Percentiles rank a stretch among this genome's conserved stretches.
Conservation (phyloP, 1,139 yeast genomes). For the Pichia cactophila region DNA sequence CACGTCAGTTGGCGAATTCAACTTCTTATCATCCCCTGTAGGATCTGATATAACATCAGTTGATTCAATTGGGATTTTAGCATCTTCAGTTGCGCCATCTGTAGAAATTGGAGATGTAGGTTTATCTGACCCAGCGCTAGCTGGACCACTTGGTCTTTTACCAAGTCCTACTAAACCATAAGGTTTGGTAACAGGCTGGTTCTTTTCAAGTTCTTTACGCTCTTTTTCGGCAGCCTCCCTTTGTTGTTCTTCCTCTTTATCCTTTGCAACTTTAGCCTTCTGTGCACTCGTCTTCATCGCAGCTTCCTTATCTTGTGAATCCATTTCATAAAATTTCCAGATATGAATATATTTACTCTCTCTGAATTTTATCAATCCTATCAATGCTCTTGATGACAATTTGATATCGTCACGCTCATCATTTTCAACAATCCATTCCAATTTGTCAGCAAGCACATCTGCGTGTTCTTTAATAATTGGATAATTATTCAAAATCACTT, state of each 20-base stretch:
- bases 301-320: conserved; percentile 30
- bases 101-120: background rate
- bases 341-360: conserved; percentile 48
- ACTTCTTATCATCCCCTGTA: background rate
- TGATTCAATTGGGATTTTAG: background rate
- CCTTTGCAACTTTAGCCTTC: conserved; percentile 14
- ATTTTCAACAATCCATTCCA: conserved; percentile 40
- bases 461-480: conserved; percentile 71
- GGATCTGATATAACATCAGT: background rate
- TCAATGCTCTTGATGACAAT: conserved; percentile 68
- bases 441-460: conserved; percentile 39
- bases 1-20: background rate
- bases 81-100: background rate
- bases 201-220: conserved; percentile 15
- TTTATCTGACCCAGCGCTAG: background rate
- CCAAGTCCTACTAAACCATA: conserved; percentile 25
- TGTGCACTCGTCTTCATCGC: conserved; percentile 23
- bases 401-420: conserved; percentile 79
- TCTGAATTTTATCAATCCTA: conserved; percentile 62
- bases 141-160: background rate
- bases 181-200: conserved; percentile 15
- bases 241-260: conserved; percentile 10
- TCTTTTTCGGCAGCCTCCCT: conserved; percentile 11
- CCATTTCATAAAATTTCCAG: conserved; percentile 49
- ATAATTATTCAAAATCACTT: conserved; percentile 50